Base-by-base conservation (phyloP, 305 asterid genomes). In the Fraxinus platypoda region DNA sequence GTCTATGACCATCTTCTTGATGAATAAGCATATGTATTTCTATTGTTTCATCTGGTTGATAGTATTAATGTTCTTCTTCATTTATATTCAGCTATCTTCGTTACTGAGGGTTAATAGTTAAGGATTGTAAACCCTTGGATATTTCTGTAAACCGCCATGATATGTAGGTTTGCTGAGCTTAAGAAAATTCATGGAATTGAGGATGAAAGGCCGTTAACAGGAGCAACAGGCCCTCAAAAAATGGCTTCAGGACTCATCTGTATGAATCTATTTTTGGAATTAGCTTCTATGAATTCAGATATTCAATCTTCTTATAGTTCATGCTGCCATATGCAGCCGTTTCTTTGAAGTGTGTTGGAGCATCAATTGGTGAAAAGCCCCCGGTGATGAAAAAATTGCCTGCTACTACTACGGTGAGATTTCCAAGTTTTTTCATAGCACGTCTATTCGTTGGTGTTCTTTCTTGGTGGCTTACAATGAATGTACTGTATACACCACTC, bases 161-260 rank as follows among this genome's bases (percentile, higher is more conserved):
- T 78, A 25, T 80, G 82, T 90, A 96, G 99, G 90, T 92, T 90
- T 80, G 59, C 81, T 8, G 98, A 93, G 92, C 99, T 96, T 38
- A 93, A 92, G 87, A 87, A 28, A 75, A 79, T 84, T 81, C 97
- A 92, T 62, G 98, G 97, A 78, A 90, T 96, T 77, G 99, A 93
- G 62, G 96, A 96, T 83, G 98, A 88, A 84, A 88, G 88, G 81
- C 93, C 92, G 26, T 84, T 91, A 83, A 79, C 76, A 49, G 97
- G 92, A 78, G 79, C 91, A 88, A 82, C 91, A 8, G 98, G 98
- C 81, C 95, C 98, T 78, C 98, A 93, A 78, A 96, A 92, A 85
- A 88, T 92, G 98, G 89, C 97, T 15, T 91, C 94, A 23, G 94
- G 98, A 75, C 92, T 96, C 83, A 91, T 96, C 78, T 88, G 99